Evolutionary conservation across 1,284 basidiomycete species (phyloP).

Genomic region (Golubevia sp.): DNA sequence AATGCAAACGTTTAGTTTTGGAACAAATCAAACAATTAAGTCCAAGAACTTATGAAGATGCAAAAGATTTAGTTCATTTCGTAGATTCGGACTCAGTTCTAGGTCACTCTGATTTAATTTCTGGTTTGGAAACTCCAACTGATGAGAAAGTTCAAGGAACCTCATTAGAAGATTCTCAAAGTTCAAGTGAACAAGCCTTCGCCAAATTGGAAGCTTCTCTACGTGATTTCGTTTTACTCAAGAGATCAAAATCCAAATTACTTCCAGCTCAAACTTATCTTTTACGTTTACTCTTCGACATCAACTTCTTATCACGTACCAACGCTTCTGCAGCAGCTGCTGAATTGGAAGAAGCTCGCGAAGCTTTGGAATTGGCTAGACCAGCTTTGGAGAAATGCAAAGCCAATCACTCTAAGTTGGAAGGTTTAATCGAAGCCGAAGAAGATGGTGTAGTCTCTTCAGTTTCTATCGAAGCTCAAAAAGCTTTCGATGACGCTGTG

Average conservation of each 20-base stretch:
- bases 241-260: slow-evolving; percentile 93
- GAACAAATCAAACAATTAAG: slow-evolving; percentile 93
- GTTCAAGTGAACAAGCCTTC: slow-evolving; percentile 65
- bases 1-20: slow-evolving; percentile 84
- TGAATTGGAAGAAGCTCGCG: slow-evolving; percentile 77
- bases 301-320: slow-evolving; percentile 82
- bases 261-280: slow-evolving; percentile 94
- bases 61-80: slow-evolving; percentile 94
- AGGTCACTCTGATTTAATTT: slow-evolving; percentile 5
- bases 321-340: slow-evolving; percentile 83
- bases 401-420: slow-evolving; percentile 73
- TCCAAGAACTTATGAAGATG: slow-evolving; percentile 87
- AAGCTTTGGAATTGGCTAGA: slow-evolving; percentile 73
- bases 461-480: slow-evolving; percentile 67
- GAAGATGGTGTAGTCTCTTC: slow-evolving; percentile 75
- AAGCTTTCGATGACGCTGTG: slow-evolving; percentile 71
- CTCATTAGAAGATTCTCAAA: not conserved
- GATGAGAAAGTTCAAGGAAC: no score
- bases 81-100: slow-evolving; percentile 76
- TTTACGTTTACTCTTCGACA: slow-evolving; percentile 81
- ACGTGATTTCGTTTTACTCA: slow-evolving; percentile 91
- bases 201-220: slow-evolving; percentile 87
- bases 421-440: slow-evolving; percentile 76
- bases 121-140: no score
- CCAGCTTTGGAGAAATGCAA: slow-evolving; percentile 89